A percentile compares a stretch with the other conserved stretches of the same genome.
These are phyloP conservation scores for Claviceps purpurea DNA, from an alignment of 2,329 filamentous ascomycete species.

Conservation along the genomic window DNA sequence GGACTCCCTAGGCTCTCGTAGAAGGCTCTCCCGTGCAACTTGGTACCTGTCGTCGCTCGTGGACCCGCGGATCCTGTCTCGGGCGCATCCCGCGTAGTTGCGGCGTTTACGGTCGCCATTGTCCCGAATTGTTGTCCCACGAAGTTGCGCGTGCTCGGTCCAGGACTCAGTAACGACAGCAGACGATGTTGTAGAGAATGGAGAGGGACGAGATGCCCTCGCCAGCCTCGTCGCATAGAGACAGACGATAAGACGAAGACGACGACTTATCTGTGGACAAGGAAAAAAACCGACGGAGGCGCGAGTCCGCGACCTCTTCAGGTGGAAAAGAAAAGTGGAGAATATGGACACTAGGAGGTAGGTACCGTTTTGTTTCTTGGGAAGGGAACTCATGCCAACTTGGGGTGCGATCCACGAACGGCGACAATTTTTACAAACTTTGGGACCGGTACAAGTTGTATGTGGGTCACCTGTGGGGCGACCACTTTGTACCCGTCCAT, in stretches of 20 bases:
- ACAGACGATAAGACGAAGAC: not conserved
- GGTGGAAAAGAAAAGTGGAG: not conserved
- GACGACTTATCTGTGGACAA: not conserved
- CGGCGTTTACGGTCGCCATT: slow-evolving; percentile 17
- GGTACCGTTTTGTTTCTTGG: not conserved
- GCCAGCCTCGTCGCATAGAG: slow-evolving; percentile 3
- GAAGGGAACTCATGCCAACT: too few species aligned
- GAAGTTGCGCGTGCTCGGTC: not conserved
- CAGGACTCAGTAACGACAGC: not conserved
- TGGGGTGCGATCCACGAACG: too few species aligned
- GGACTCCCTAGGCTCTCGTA: slow-evolving; percentile 92
- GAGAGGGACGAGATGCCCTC: not conserved
- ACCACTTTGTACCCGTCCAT: too few species aligned
- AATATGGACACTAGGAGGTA: not conserved
- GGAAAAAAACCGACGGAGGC: not conserved
- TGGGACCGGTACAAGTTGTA: too few species aligned
- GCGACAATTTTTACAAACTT: too few species aligned
- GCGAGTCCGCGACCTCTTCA: not conserved
- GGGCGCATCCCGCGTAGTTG: slow-evolving; percentile 8
- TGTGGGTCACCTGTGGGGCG: too few species aligned
- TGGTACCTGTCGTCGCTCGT: slow-evolving; percentile 31
- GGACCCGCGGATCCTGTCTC: slow-evolving; percentile 2
- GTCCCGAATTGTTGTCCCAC: slow-evolving; percentile 15
- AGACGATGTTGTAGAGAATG: not conserved
- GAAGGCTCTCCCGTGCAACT: slow-evolving; percentile 75